Conservation (phyloP, 1,139 yeast genomes). For the Meyerozyma guilliermondii region DNA sequence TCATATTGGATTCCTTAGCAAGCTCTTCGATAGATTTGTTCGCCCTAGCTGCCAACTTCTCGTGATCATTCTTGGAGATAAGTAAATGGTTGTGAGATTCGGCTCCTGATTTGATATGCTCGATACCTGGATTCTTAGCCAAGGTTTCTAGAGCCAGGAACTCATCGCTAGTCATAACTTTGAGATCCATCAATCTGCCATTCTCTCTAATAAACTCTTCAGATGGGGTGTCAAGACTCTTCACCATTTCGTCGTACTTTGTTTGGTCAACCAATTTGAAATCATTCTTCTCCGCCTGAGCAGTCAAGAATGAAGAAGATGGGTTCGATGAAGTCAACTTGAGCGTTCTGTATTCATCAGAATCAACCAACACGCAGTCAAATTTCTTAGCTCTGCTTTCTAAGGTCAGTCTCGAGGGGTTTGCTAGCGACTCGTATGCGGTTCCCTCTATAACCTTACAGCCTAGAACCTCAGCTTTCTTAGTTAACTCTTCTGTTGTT, state of each 20-base stretch:
- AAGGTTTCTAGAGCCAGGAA: conserved; percentile 5
- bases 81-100: not conserved
- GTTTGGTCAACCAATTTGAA: not conserved
- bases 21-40: not conserved
- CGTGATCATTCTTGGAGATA: not conserved
- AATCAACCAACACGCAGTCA: not conserved
- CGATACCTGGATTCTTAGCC: conserved; percentile 14
- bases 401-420: not conserved
- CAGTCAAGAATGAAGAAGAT: not conserved
- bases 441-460: not conserved
- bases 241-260: not conserved
- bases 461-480: not conserved
- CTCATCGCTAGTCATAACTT: conserved; percentile 5
- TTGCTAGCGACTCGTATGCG: not conserved
- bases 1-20: not conserved
- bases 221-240: conserved; percentile 7
- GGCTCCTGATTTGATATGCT: conserved; percentile 1
- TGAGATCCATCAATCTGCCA: conserved; percentile 5
- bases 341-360: not conserved
- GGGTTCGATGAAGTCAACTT: not conserved
- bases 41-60: not conserved
- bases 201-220: conserved; percentile 5
- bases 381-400: not conserved
- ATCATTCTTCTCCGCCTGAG: not conserved
- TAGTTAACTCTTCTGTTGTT: not conserved